Conservation (phyloP, 768 basidiomycete species). For the Dictyophora rubrovolvata region DNA sequence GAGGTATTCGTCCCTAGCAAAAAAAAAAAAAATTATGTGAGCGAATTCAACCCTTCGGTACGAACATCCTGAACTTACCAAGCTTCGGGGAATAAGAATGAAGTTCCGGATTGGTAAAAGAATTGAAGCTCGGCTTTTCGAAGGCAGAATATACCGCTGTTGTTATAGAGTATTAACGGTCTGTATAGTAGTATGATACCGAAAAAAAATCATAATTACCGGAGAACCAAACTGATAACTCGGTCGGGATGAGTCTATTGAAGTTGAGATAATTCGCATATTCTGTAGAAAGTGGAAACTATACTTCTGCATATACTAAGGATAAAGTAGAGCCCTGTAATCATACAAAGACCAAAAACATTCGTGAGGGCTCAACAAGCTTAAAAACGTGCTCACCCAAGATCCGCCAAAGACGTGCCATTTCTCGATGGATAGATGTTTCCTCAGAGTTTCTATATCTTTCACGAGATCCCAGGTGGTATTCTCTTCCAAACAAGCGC, state of each 20-base stretch:
- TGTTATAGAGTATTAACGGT: neutral
- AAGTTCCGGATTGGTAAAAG: slow-evolving; percentile 85
- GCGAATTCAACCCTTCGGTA: neutral
- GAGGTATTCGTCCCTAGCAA: slow-evolving; percentile 68
- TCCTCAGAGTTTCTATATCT: slow-evolving; percentile 76
- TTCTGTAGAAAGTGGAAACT: neutral
- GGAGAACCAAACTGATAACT: slow-evolving; percentile 68
- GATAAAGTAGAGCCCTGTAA: slow-evolving; percentile 78
- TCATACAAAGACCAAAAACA: neutral
- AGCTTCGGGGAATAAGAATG: slow-evolving; percentile 78
- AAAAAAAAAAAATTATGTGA: neutral
- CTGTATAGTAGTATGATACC: neutral
- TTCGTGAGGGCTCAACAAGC: neutral
- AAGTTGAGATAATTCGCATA: neutral
- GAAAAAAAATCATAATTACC: slow-evolving; percentile 32
- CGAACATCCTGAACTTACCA: slow-evolving; percentile 38
- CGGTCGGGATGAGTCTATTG: slow-evolving; percentile 66
- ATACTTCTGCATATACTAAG: slow-evolving; percentile 75
- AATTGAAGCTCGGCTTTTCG: slow-evolving; percentile 76
- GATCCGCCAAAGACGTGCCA: slow-evolving; percentile 96
- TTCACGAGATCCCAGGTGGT: slow-evolving; percentile 91
- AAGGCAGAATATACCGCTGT: slow-evolving; percentile 81
- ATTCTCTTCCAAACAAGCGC: slow-evolving; percentile 71
- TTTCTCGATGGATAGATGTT: slow-evolving; percentile 65
- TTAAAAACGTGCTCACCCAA: slow-evolving; percentile 43